phyloP scores from a whole-genome alignment of 345 rosid genomes.

The Eucalyptus regnans region DNA sequence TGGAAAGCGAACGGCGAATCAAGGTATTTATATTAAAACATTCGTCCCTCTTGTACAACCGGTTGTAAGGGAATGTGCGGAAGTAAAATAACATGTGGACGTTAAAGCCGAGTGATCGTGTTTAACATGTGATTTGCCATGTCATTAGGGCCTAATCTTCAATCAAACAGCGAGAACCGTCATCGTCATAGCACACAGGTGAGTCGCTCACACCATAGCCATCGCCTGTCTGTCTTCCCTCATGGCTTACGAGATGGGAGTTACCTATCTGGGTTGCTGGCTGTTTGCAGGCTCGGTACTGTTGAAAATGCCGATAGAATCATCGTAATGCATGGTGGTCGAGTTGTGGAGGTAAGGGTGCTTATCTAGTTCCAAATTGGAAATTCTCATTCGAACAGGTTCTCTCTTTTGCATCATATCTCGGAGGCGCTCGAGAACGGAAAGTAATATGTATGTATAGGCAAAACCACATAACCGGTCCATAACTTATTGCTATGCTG shows the following conservation, averaged over 20 bases:
- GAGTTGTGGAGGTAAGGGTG: constrained; percentile 16
- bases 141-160: constrained; percentile 1
- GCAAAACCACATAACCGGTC: not conserved
- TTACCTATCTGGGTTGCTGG: not conserved
- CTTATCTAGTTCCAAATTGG: not conserved
- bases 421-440: not conserved
- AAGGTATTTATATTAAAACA: constrained; percentile 1
- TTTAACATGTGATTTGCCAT: not conserved
- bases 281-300: constrained; percentile 15
- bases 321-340: constrained; percentile 26
- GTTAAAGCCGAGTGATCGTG: not conserved
- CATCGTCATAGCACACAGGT: constrained; percentile 37
- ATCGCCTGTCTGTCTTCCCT: not conserved
- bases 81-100: not conserved
- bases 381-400: not conserved
- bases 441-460: not conserved
- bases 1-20: constrained; percentile 26
- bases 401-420: not conserved
- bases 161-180: constrained; percentile 14
- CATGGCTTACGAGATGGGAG: not conserved
- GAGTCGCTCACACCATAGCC: not conserved
- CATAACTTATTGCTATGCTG: not conserved
- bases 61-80: not conserved
- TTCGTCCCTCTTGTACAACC: not conserved
- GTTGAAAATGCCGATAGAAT: constrained; percentile 19